Evolutionary conservation across 768 basidiomycete genomes (phyloP), one percentile per base, ranked within the genome.

Genomic region (Lactarius pseudohatsudake): DNA sequence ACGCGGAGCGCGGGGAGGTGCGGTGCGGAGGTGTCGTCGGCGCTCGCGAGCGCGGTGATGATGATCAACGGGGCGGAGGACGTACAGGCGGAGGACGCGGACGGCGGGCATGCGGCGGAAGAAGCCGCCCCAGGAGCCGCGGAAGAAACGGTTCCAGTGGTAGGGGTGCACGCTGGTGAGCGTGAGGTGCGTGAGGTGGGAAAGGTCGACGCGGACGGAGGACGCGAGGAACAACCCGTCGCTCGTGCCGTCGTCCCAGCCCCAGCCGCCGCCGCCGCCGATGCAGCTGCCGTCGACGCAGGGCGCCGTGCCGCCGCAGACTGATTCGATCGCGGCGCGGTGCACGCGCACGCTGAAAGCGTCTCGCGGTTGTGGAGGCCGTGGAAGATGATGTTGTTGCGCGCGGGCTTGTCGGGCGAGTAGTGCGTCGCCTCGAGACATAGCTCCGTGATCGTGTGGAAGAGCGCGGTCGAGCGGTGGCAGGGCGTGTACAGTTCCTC

Each of bases 311-410:
- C 32, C 36, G 62, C 62, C 38, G 62, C 62, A 64, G 43, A 57
- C 32, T 1, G 20, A 20, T 2, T 15, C 58, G 22, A 67, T 53
- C 20, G 10, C 36, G 43, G 26, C 43, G 2, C 66, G 40, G 28
- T 47, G 22, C 10, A 64, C 58, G 13, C 66, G 62, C 1, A 64
- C 43, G 62, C 58, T 64, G 53, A 64, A 63, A 59, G 41, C 2
- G 66, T 67, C 11, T 67, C 66, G 43, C 13, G 18, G 3, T 55
- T 43, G 18, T 30, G 66, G 0, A 38, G 66, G 1, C 66, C 61
- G 53, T 67, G 57, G 53, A 67, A 55, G 54, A 67, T 28, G 58
- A 67, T 59, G 43, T 64, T 64, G 53, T 67, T 64, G 7, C 62
- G 50, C 3, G 66, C 62, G 10, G 58, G 62, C 15, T 59, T 64